These are phyloP conservation scores for Termitomyces sp. DNA, from an alignment of 1,284 basidiomycete species.

Conservation along the genomic window DNA sequence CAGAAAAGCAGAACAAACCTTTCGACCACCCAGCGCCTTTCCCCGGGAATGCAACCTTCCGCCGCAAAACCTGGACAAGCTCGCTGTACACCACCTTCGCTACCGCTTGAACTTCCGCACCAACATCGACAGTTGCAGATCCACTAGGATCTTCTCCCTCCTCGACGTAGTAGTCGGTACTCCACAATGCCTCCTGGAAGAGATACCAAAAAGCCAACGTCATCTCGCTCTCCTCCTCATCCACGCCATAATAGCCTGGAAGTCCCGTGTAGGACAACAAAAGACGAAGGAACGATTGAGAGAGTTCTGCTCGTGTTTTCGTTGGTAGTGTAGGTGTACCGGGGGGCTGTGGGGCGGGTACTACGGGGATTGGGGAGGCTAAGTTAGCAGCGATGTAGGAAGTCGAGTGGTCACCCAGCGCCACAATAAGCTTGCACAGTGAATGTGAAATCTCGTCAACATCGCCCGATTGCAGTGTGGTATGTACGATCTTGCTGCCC, in stretches of 20 bases:
- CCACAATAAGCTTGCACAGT: conserved; percentile 73
- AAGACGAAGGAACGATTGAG: conserved; percentile 68
- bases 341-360: conserved; percentile 21
- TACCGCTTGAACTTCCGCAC: conserved; percentile 38
- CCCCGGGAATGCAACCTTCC: conserved; percentile 71
- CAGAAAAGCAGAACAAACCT: conserved; percentile 40
- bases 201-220: conserved; percentile 85
- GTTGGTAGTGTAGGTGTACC: conserved; percentile 16
- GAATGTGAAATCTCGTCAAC: conserved; percentile 57
- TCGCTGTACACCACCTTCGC: conserved; percentile 76
- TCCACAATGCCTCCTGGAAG: conserved; percentile 84
- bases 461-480: conserved; percentile 40
- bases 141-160: conserved; percentile 33
- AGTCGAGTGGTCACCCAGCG: conserved; percentile 81
- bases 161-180: conserved; percentile 54
- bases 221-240: conserved; percentile 84
- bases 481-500: conserved; percentile 51
- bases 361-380: conserved; percentile 35
- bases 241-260: conserved; percentile 70
- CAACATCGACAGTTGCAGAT: conserved; percentile 29
- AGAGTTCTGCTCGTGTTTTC: conserved; percentile 44
- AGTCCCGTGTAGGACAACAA: conserved; percentile 74
- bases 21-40: conserved; percentile 57
- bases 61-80: conserved; percentile 63
- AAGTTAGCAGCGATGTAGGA: conserved; percentile 74